Base-by-base conservation (phyloP, 1,284 basidiomycete genomes). In the Inonotus obliquus region DNA sequence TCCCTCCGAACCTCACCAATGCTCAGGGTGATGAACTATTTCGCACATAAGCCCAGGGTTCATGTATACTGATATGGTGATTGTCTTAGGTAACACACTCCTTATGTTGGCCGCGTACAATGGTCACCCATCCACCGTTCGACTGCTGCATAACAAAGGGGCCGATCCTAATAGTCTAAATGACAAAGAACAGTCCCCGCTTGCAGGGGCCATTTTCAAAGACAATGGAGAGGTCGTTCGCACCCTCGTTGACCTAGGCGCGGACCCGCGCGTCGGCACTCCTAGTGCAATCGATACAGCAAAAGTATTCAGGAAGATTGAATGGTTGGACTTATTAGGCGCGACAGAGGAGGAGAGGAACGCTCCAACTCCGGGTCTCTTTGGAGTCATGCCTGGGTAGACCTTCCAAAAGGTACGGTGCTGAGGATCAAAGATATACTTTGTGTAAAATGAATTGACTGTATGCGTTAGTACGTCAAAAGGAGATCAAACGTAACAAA, bases 121-220 rank as follows among this genome's bases (percentile, higher is more conserved):
- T 47, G 91, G 91, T 0, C 89, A 92, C 66, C 70, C 75, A 0
- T 75, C 78, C 1, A 81, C 90, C 19, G 79, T 85, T 0, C 73
- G 74, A 45, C 76, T 76, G 7, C 78, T 92, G 25, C 70, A 91
- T 44, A 66, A 71, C 5, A 77, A 79, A 29, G 82, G 83, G 1
- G 89, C 83, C 41, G 88, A 92, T 70, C 80, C 84, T 0, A 86
- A 94, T 69, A 79, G 84, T 21, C 69, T 86, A 39, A 95, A 95
- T 71, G 90, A 89, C 65, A 78, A 82, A 3, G 85, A 84, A 0
- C 92, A 94, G 69, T 87, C 87, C n/a, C 86, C 90, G 32, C 73
- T 94, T 7, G 88, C 92, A 1, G 92, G 92, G 2, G 91, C 89
- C 0, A 85, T 94, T 1, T 94, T 93, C 77, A 94, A 94, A 68